Evolutionary conservation across 306 rosid genomes (phyloP).

Genomic region (Rosa persica): DNA sequence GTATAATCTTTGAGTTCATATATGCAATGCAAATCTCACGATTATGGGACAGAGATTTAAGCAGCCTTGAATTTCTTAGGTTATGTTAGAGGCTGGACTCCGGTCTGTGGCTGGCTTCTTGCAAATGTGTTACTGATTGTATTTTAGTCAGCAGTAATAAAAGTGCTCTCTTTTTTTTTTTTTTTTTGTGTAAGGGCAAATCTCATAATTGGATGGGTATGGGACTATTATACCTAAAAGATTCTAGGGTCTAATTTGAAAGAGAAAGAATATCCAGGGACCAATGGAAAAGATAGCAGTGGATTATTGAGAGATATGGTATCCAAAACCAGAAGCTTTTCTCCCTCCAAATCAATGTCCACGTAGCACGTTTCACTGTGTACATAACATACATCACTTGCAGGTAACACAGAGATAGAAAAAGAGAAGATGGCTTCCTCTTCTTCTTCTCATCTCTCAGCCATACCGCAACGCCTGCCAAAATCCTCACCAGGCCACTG

Average conservation of each 20-base stretch:
- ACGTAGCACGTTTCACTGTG: neutral
- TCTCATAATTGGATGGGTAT: no score
- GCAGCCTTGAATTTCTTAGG: no score
- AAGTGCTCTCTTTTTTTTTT: no score
- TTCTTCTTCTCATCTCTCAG: constrained; percentile 46
- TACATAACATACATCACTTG: neutral
- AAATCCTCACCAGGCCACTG: constrained; percentile 29
- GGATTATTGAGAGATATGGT: constrained; percentile 6
- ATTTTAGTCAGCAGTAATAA: no score
- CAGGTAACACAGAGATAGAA: neutral
- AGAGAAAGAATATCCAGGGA: neutral
- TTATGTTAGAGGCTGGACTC: no score
- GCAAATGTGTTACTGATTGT: no score
- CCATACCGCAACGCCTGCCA: constrained; percentile 41
- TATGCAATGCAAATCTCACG: no score
- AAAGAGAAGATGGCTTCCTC: constrained; percentile 40
- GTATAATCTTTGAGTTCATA: no score
- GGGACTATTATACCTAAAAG: no score
- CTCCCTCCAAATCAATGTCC: constrained; percentile 13
- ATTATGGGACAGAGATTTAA: no score
- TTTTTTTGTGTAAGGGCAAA: no score
- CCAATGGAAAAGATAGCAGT: constrained; percentile 12
- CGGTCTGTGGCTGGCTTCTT: no score
- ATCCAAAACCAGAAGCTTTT: constrained; percentile 6
- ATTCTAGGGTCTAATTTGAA: neutral